phyloP scores from a whole-genome alignment of 2,329 filamentous ascomycete species.

The Orbilia oligospora region DNA sequence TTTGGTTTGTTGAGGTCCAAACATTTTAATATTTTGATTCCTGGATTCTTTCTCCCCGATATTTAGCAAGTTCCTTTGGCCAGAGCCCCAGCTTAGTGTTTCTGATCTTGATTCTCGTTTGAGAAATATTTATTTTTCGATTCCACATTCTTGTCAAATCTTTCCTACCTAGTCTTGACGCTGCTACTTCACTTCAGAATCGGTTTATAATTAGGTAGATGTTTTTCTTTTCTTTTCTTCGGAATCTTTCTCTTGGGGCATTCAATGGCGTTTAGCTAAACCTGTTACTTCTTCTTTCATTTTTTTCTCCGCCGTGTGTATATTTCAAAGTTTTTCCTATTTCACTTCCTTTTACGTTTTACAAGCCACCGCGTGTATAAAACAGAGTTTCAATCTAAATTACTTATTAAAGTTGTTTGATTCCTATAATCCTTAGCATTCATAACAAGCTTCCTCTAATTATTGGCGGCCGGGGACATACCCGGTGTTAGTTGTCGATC shows the following conservation, averaged over 20 bases:
- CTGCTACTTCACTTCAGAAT: conserved; percentile 23
- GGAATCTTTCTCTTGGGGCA: conserved; percentile 47
- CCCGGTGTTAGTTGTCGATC: conserved; percentile 52
- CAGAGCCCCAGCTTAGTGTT: conserved; percentile 12
- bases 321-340: conserved; percentile 28
- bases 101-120: conserved; percentile 16
- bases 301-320: conserved; percentile 25
- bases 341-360: conserved; percentile 24
- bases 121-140: conserved; percentile 42
- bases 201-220: conserved; percentile 50
- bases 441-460: conserved; percentile 17
- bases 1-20: conserved; percentile 13
- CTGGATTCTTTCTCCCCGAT: conserved; percentile 24
- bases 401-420: background rate
- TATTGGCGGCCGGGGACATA: conserved; percentile 32
- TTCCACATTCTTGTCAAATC: conserved; percentile 20
- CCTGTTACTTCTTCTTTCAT: conserved; percentile 5
- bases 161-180: conserved; percentile 27
- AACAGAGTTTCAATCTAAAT: conserved; percentile 34
- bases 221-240: conserved; percentile 36
- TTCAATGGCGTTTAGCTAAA: conserved; percentile 56
- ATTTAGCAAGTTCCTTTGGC: conserved; percentile 25
- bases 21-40: conserved; percentile 10
- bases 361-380: conserved; percentile 51
- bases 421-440: conserved; percentile 6